Evolutionary conservation across 306 rosid genomes (phyloP).

Genomic region (Astragalus membranaceus): DNA sequence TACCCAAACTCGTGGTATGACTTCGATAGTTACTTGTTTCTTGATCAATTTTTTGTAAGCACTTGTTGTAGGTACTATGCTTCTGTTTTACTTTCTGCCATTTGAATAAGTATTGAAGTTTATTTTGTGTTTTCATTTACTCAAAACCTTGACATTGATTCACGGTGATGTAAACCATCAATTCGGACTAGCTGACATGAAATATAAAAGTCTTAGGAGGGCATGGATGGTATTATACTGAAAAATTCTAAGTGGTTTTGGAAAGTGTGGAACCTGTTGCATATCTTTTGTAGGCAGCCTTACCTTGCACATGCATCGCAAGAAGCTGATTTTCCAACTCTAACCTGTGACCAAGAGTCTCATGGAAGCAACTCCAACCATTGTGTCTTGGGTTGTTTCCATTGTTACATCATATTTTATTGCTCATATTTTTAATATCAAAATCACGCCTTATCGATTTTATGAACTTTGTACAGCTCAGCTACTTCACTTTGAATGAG

Average conservation of each 20-base stretch:
- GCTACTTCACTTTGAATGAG: not conserved
- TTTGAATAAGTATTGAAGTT: not conserved
- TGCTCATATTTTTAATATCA: not conserved
- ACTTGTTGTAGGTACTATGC: not conserved
- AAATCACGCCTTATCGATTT: not conserved
- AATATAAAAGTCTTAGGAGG: not conserved
- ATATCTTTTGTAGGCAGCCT: no score
- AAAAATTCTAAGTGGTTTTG: not conserved
- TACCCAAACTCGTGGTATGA: slow-evolving; percentile 32
- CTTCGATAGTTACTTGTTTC: not conserved
- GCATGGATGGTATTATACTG: no score
- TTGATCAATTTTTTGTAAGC: slow-evolving; percentile 11
- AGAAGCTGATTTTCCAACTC: not conserved
- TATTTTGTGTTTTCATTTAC: not conserved
- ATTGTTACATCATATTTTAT: not conserved
- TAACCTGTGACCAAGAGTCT: not conserved
- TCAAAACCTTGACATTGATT: not conserved
- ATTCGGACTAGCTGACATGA: not conserved
- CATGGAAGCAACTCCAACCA: not conserved
- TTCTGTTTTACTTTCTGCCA: not conserved
- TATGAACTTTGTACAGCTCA: slow-evolving; percentile 2
- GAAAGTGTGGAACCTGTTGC: no score
- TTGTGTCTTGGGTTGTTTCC: not conserved
- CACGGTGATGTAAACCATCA: not conserved
- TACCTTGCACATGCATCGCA: not conserved